These are phyloP conservation scores for Ilex asprella DNA, from an alignment of 257 asterid species.

Conservation along the genomic window DNA sequence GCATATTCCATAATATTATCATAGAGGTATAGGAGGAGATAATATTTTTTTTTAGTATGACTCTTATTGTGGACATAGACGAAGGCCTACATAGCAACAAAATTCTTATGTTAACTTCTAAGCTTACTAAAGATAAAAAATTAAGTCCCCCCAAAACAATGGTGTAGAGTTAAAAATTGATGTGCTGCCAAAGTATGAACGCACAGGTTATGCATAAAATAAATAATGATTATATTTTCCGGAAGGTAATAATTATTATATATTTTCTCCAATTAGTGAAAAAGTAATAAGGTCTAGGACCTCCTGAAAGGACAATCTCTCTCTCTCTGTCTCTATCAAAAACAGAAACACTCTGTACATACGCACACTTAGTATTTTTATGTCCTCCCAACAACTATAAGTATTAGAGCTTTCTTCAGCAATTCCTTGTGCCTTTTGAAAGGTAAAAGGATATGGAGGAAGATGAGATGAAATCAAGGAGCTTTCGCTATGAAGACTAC, in stretches of 20 bases:
- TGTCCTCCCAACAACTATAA: neutral
- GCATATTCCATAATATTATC: neutral
- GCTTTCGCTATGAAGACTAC: slow-evolving; percentile 66
- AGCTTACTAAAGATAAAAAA: neutral
- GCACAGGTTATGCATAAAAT: too few relatives aligned
- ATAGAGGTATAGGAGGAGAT: too few relatives aligned
- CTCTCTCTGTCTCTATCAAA: neutral
- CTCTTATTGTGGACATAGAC: neutral
- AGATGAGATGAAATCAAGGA: slow-evolving; percentile 43
- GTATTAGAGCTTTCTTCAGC: neutral
- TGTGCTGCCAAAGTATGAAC: neutral
- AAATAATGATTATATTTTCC: too few relatives aligned
- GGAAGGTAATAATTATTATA: neutral
- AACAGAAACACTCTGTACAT: too few relatives aligned
- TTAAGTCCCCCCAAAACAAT: neutral
- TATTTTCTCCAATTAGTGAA: too few relatives aligned
- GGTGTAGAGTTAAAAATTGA: neutral
- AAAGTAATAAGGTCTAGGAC: neutral
- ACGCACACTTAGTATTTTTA: too few relatives aligned
- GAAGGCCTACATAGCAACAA: neutral
- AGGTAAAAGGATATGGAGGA: slow-evolving; percentile 24
- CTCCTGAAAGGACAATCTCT: too few relatives aligned
- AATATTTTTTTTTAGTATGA: too few relatives aligned
- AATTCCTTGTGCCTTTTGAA: neutral
- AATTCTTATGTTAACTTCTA: neutral